phyloP scores from a whole-genome alignment of 1,284 basidiomycete species.

The Agroathelia rolfsii region DNA sequence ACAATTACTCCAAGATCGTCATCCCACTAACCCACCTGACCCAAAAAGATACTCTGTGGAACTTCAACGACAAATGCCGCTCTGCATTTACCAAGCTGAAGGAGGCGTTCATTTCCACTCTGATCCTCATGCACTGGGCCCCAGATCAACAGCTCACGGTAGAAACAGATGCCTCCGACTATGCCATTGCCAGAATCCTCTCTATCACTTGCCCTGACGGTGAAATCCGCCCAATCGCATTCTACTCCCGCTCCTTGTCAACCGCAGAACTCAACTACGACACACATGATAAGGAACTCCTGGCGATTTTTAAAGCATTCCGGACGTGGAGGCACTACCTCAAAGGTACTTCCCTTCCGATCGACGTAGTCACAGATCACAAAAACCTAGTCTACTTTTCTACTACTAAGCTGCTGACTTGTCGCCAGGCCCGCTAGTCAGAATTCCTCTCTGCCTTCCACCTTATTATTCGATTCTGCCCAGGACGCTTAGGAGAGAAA shows the following conservation, averaged over 20 bases:
- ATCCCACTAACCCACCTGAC: constrained; percentile 22
- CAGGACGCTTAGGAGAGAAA: constrained; percentile 14
- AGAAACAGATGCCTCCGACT: constrained; percentile 24
- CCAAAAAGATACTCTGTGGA: constrained; percentile 16
- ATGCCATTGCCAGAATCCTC: constrained; percentile 18
- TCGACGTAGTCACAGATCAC: constrained; percentile 22
- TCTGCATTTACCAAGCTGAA: constrained; percentile 23
- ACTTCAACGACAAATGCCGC: constrained; percentile 12
- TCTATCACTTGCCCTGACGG: constrained; percentile 14
- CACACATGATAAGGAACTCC: too few species aligned
- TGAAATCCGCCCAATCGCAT: too few species aligned
- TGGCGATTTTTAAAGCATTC: too few species aligned
- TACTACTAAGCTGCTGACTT: constrained; percentile 12
- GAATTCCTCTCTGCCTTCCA: constrained; percentile 14
- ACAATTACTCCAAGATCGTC: constrained; percentile 23
- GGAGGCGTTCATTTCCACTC: constrained; percentile 21
- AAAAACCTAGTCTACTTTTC: constrained; percentile 20
- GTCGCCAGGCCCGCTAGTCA: constrained; percentile 17
- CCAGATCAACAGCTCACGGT: constrained; percentile 20
- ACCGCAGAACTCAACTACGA: too few species aligned
- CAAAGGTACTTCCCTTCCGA: constrained; percentile 10
- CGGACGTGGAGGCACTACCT: constrained; percentile 27
- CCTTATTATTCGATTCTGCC: constrained; percentile 15
- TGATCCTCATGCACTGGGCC: constrained; percentile 25
- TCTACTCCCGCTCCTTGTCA: too few species aligned